Base-by-base conservation (phyloP, 176 grass and related monocot genomes). In the Tuctoria greenei region DNA sequence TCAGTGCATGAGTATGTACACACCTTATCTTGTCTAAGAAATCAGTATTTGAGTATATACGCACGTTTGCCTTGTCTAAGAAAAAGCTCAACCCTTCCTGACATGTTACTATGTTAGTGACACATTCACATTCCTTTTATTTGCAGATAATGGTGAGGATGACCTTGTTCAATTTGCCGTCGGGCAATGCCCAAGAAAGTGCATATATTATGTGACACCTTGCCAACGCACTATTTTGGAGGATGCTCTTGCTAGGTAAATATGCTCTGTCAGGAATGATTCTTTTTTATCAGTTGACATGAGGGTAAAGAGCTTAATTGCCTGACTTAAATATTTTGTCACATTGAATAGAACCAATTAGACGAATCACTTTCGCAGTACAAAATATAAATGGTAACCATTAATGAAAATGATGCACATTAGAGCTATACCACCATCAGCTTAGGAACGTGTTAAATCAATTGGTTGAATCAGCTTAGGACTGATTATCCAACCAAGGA, bases 151-250 rank as follows among this genome's bases (percentile, higher is more conserved):
- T 77, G 79, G 82, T 79, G 68, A 88, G 26, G 84, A 98, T 81
- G 83, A 84, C 64, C 63, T 54, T 18, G 86, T 98, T 63, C 89
- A 90, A 69, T 79, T 88, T 12, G 88, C 86, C 49, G 91, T 90
- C 21, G 82, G 91, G 26, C 91, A 92, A 59, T 98, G 91, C 73
- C 95, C 95, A 54, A 92, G 91, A 72, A 92, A 83, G 60, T 98
- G 95, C 79, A 92, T 98, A 78, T 75, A 87, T 46, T 98, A 98
- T 79, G 95, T 98, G 73, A 98, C 95, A 4, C 91, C 95, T 66
- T 87, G 67, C 71, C 95, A 98, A 34, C 86, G 84, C 43, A 58
- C 62, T 73, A 86, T 98, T 78, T 74, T 98, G 72, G 91, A 98
- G 82, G 87, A 98, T 78, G 24, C 94, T 76, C 82, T 98, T 75